phyloP scores from a whole-genome alignment of 2,329 filamentous ascomycete genomes.

The Aspergillus ibericus region DNA sequence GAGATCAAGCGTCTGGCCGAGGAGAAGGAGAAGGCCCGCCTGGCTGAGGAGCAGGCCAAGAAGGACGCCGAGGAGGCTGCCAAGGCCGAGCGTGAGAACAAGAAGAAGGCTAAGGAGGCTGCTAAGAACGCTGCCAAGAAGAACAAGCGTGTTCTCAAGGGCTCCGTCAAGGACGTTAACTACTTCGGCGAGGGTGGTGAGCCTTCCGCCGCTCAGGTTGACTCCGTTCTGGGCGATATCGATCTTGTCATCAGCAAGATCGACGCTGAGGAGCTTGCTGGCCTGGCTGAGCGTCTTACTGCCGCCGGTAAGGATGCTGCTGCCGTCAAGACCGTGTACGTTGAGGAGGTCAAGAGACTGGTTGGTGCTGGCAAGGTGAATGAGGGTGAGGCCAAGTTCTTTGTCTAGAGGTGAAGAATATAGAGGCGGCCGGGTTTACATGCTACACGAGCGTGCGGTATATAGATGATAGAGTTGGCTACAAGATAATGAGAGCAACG shows the following conservation, averaged over 20 bases:
- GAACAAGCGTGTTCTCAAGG: conserved; percentile 97
- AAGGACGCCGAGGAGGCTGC: conserved; percentile 84
- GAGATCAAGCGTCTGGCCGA: conserved; percentile 84
- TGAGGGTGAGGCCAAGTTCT: conserved; percentile 72
- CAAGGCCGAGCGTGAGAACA: conserved; percentile 77
- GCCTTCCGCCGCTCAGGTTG: conserved; percentile 72
- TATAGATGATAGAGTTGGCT: conserved; percentile 16
- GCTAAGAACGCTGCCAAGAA: conserved; percentile 99
- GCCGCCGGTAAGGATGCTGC: conserved; percentile 72
- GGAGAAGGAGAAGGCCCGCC: conserved; percentile 79
- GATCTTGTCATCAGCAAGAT: conserved; percentile 86
- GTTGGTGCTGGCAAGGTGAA: conserved; percentile 82
- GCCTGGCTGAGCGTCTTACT: conserved; percentile 76
- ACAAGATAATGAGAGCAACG: conserved; percentile 15
- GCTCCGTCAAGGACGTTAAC: conserved; percentile 93
- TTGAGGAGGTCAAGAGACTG: conserved; percentile 73
- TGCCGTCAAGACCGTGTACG: conserved; percentile 84
- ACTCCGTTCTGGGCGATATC: conserved; percentile 78
- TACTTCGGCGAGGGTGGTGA: conserved; percentile 79
- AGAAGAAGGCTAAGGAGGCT: conserved; percentile 97
- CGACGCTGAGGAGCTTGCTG: conserved; percentile 85
- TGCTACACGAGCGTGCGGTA: conserved; percentile 2
- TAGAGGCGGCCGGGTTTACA: not conserved
- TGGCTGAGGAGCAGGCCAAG: conserved; percentile 74
- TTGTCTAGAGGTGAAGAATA: conserved; percentile 25